Conservation (phyloP, 371 early-diverging fungal genomes). For the Mucor piriformis region DNA sequence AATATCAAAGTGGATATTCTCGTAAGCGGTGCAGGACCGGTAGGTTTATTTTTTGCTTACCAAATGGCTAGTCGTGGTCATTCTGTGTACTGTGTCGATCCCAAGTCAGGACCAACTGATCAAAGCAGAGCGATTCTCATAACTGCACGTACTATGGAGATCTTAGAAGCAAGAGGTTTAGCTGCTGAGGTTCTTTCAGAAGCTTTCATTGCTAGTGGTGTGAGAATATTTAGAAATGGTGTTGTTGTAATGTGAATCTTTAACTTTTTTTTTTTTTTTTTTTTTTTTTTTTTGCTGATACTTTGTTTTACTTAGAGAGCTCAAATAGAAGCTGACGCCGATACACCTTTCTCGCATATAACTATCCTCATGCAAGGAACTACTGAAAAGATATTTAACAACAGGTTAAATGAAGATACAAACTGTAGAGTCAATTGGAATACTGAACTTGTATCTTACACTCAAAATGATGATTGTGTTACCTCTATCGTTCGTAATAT, state of each 20-base stretch:
- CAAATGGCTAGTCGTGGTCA: constrained; percentile 40
- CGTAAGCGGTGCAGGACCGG: constrained; percentile 51
- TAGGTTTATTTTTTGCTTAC: constrained; percentile 47
- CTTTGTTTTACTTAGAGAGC: constrained; percentile 11
- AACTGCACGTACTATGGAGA: constrained; percentile 44
- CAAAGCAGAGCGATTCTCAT: constrained; percentile 48
- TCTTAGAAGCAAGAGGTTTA: constrained; percentile 33
- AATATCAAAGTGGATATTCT: constrained; percentile 31
- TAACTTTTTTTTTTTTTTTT: no score
- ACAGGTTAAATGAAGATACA: constrained; percentile 10
- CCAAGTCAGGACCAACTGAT: constrained; percentile 34
- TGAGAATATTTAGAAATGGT: constrained; percentile 23
- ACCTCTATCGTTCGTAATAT: constrained; percentile 15
- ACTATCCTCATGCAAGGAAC: constrained; percentile 34
- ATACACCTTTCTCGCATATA: constrained; percentile 35
- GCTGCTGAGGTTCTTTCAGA: constrained; percentile 30
- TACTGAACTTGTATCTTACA: constrained; percentile 32
- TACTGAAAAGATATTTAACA: constrained; percentile 25
- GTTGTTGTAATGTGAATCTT: constrained; percentile 18
- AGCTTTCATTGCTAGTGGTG: constrained; percentile 23
- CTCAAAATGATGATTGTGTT: constrained; percentile 32
- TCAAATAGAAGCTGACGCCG: constrained; percentile 23
- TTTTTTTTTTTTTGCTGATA: not conserved
- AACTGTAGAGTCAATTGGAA: constrained; percentile 28
- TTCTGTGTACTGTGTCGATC: constrained; percentile 40